Percentiles rank a stretch among this genome's conserved stretches.
Conservation (phyloP, 2,329 filamentous ascomycete species). For the Chaetomium sp. region DNA sequence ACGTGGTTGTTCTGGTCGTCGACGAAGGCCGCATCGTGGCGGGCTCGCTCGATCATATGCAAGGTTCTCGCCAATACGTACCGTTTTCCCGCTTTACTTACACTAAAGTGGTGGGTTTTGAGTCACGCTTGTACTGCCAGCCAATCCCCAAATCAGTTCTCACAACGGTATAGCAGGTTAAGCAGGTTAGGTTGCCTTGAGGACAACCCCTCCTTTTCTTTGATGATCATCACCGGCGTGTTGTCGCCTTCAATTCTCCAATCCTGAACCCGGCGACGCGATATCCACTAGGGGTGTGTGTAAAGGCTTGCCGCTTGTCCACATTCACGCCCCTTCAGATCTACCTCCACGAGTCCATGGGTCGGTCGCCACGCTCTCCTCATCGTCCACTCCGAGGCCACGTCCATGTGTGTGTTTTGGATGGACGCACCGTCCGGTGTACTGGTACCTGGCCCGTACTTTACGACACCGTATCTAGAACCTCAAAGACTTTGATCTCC, state of each 20-base stretch:
- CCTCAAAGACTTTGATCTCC: too few relatives aligned
- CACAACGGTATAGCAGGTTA: too few relatives aligned
- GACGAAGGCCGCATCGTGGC: conserved; percentile 7
- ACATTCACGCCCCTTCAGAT: neutral
- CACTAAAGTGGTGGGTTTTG: neutral
- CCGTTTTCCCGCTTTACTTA: neutral
- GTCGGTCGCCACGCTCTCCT: neutral
- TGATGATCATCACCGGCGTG: neutral
- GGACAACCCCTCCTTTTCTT: too few relatives aligned
- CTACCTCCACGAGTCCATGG: neutral
- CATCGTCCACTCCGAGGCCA: too few relatives aligned
- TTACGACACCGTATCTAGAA: too few relatives aligned
- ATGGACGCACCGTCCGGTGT: neutral
- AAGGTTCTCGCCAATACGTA: neutral
- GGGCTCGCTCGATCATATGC: neutral
- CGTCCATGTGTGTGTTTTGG: too few relatives aligned
- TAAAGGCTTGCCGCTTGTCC: neutral
- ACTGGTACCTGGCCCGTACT: neutral
- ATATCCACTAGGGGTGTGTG: neutral
- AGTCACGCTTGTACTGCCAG: neutral
- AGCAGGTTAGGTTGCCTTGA: too few relatives aligned
- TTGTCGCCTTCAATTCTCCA: neutral
- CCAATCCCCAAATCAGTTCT: too few relatives aligned
- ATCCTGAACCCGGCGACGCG: neutral
- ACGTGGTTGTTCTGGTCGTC: neutral